Percentiles rank a stretch among this genome's conserved stretches.
Conservation (phyloP, 2,329 filamentous ascomycete genomes). For the Trichoderma koningiopsis region DNA sequence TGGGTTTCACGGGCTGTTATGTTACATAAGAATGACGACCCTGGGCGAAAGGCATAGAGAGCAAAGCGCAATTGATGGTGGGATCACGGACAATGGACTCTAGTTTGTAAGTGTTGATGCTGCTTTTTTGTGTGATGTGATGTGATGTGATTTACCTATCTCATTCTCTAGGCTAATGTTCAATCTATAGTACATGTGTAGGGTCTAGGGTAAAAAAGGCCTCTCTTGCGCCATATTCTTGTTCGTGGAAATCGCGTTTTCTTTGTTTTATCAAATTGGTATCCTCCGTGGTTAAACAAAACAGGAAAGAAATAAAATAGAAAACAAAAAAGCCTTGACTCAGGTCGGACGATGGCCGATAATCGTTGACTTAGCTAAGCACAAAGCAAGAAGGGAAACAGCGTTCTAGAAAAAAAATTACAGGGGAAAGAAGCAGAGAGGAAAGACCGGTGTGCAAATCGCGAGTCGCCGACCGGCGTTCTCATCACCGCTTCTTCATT, state of each 20-base stretch:
- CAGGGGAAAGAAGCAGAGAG: background rate
- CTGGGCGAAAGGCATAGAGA: background rate
- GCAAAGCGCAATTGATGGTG: background rate
- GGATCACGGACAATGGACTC: background rate
- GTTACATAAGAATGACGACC: background rate
- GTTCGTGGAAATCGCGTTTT: background rate
- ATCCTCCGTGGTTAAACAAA: background rate
- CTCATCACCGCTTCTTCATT: background rate
- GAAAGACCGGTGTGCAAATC: background rate
- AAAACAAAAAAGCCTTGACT: background rate
- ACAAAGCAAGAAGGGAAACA: background rate
- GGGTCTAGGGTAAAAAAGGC: background rate
- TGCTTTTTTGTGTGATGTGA: background rate
- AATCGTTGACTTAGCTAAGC: background rate
- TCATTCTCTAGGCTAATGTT: background rate
- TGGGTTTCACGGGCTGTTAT: background rate
- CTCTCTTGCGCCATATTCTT: background rate
- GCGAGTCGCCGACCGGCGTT: background rate
- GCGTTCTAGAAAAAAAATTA: background rate
- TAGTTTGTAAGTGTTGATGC: background rate
- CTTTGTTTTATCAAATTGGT: background rate
- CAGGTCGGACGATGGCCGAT: background rate
- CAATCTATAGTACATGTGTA: background rate
- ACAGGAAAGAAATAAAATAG: background rate
- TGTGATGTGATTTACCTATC: background rate